A percentile compares a stretch with the other conserved stretches of the same genome.
Evolutionary conservation across 495 filamentous ascomycete species (phyloP).

Genomic region (Neurospora hispaniola): DNA sequence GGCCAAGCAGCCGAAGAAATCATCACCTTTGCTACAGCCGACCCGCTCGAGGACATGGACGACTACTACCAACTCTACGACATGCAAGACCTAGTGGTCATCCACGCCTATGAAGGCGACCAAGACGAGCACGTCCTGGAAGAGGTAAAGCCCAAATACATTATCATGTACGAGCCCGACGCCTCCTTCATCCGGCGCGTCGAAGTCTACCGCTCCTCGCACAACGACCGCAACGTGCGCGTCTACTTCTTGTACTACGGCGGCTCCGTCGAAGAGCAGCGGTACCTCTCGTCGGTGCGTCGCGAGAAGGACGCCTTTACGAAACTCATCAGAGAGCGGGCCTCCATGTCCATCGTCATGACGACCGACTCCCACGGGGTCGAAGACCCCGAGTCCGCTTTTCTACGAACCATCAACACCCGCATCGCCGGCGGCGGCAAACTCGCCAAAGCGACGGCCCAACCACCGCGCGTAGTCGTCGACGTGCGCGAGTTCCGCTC

Average conservation of each 20-base stretch:
- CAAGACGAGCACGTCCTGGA: conserved; percentile 94
- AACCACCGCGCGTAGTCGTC: conserved; percentile 87
- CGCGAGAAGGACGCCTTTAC: conserved; percentile 94
- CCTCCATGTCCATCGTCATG: conserved; percentile 82
- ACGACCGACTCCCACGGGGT: conserved; percentile 53
- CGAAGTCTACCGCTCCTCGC: conserved; percentile 91
- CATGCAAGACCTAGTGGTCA: conserved; percentile 75
- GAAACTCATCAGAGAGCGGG: conserved; percentile 83
- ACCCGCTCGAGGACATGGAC: conserved; percentile 80
- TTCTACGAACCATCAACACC: conserved; percentile 92
- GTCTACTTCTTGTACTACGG: conserved; percentile 97
- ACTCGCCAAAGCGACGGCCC: conserved; percentile 61
- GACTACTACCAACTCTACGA: conserved; percentile 91
- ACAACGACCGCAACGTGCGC: conserved; percentile 74
- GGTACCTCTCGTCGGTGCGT: conserved; percentile 78
- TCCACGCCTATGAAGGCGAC: conserved; percentile 87
- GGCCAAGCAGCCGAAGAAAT: conserved; percentile 62
- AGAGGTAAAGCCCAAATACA: conserved; percentile 83
- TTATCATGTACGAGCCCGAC: conserved; percentile 98
- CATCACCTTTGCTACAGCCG: conserved; percentile 33
- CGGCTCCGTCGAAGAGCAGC: conserved; percentile 90
- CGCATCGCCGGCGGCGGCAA: conserved; percentile 90
- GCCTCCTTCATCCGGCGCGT: conserved; percentile 90
- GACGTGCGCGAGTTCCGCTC: conserved; percentile 95
- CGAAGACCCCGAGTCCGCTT: conserved; percentile 72